Evolutionary conservation across 768 basidiomycete species (phyloP).

Genomic region (Boletus sp.): DNA sequence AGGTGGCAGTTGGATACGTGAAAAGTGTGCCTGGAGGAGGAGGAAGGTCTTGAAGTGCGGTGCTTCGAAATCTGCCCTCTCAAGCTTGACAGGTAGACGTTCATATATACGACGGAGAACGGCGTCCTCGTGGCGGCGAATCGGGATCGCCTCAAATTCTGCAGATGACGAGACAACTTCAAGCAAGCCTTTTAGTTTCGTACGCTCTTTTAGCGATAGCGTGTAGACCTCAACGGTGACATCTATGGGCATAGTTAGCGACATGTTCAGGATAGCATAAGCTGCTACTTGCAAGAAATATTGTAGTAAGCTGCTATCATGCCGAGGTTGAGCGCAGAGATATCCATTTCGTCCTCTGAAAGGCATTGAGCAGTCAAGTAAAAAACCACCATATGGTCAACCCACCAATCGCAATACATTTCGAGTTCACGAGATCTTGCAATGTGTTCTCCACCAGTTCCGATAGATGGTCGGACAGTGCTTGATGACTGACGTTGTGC

Average conservation of each 20-base stretch:
- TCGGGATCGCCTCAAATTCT: slow-evolving; percentile 94
- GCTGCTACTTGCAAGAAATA: slow-evolving; percentile 68
- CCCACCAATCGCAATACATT: slow-evolving; percentile 86
- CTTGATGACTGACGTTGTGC: slow-evolving; percentile 93
- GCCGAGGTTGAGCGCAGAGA: slow-evolving; percentile 88
- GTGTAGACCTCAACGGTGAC: slow-evolving; percentile 98
- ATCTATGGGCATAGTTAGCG: slow-evolving; percentile 45
- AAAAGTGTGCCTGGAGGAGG: slow-evolving; percentile 95
- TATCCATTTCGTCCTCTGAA: slow-evolving; percentile 88
- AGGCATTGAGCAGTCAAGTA: neutral
- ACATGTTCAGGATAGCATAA: neutral
- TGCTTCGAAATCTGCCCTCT: slow-evolving; percentile 79
- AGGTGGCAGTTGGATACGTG: slow-evolving; percentile 87
- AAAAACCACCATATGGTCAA: slow-evolving; percentile 12
- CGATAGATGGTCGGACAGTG: slow-evolving; percentile 93
- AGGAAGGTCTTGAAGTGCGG: slow-evolving; percentile 99
- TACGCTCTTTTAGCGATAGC: slow-evolving; percentile 90
- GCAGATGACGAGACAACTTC: slow-evolving; percentile 97
- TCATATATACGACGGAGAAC: slow-evolving; percentile 90
- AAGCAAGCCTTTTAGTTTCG: slow-evolving; percentile 93
- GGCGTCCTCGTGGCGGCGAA: slow-evolving; percentile 88
- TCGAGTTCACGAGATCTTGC: slow-evolving; percentile 88
- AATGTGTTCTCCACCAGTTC: slow-evolving; percentile 94
- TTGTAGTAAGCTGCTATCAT: slow-evolving; percentile 99
- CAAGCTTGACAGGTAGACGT: slow-evolving; percentile 94